These are phyloP conservation scores for Phytophthora pini DNA, from an alignment of 352 stramenopile species.

Conservation along the genomic window DNA sequence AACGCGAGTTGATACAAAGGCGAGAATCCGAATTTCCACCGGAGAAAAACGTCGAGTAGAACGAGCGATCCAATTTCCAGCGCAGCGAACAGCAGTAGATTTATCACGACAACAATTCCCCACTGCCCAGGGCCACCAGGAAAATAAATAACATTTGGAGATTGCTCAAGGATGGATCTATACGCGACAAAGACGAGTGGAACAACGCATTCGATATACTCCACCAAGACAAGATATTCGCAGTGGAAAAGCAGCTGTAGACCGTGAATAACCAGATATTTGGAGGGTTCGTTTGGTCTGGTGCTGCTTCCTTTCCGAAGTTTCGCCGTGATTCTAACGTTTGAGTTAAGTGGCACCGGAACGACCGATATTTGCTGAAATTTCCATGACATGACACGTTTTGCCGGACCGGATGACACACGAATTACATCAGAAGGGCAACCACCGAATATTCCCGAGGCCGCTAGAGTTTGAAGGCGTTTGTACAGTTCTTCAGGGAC, in stretches of 20 bases:
- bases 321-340: neutral
- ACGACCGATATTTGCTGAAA: neutral
- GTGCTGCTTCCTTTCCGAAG: slow-evolving; percentile 5
- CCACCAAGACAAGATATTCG: slow-evolving; percentile 28
- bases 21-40: slow-evolving; percentile 9
- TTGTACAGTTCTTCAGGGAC: slow-evolving; percentile 1
- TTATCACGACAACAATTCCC: neutral
- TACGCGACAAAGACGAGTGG: slow-evolving; percentile 35
- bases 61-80: slow-evolving; percentile 18
- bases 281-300: neutral
- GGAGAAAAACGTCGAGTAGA: slow-evolving; percentile 1
- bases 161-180: slow-evolving; percentile 28
- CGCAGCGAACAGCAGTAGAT: slow-evolving; percentile 22
- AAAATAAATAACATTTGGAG: slow-evolving; percentile 41
- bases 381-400: neutral
- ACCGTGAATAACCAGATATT: slow-evolving; percentile 4
- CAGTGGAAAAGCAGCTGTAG: slow-evolving; percentile 36
- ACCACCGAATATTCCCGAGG: neutral
- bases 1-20: slow-evolving; percentile 15
- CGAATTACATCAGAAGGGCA: neutral
- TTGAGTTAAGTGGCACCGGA: neutral
- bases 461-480: neutral
- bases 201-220: slow-evolving; percentile 33
- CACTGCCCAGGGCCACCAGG: slow-evolving; percentile 1
- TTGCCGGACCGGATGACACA: neutral